Base-by-base conservation (phyloP, 2,329 filamentous ascomycete species). In the Colletotrichum theobromicola region DNA sequence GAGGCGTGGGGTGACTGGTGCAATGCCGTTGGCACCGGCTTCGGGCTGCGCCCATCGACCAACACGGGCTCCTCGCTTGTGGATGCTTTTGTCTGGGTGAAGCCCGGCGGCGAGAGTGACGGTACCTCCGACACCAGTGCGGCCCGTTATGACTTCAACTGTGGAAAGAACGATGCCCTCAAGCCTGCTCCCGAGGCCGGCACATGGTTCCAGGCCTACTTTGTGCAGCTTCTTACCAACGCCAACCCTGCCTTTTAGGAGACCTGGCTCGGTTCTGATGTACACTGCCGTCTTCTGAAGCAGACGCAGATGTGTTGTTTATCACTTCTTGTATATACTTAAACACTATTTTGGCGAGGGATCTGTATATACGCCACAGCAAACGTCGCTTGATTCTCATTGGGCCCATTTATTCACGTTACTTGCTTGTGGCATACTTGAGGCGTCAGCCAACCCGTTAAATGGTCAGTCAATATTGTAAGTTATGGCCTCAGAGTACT, bases 1-100 rank as follows among this genome's bases (percentile, higher is more conserved):
- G 60, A 85, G 71, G 82, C 86, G 68, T 93, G 91, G 90, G 92
- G 91, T 55, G 87, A 93, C 80, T 94, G 92, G 92, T 94, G 92
- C 85, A 94, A 93, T 78, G 87, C 90, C 75, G 88, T 85, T 35
- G 89, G 88, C 35, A 90, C 91, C 66, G 92, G 92, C 9, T 93
- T 93, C 75, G 93, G 92, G 74, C 82, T 83, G n/a, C 88, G 91
- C n/a, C 91, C 92, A 2, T 89, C 89, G 5, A 86, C 90, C n/a
- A 85, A 90, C 79, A 94, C 92, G 10, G 90, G 89, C 16, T 87
- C 91, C 76, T 80, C 83, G 2, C 84, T 92, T 21, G 85, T 89
- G 37, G 93, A 94, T 81, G 91, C 92, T 53, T 92, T 94, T 77
- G 92, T 93, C 72, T 94, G 92, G 92, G 85, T 93, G 78, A 94